phyloP scores from a whole-genome alignment of 75 land plant species.

The Cryptomeria japonica region DNA sequence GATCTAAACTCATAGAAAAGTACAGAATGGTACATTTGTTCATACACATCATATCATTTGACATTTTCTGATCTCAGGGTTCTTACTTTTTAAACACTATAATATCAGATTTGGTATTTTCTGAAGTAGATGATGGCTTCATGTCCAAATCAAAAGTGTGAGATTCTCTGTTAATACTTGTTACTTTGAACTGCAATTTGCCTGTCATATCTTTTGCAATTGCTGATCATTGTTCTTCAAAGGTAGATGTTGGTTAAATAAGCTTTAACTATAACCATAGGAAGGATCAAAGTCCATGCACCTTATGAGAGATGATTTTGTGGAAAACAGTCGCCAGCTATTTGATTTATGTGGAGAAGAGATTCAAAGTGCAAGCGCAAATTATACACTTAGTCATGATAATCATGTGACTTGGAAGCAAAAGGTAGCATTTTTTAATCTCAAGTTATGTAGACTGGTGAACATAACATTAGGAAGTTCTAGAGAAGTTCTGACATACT shows the following conservation, averaged over 20 bases:
- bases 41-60: background rate
- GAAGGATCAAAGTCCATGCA: background rate
- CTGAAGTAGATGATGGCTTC: background rate
- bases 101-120: background rate
- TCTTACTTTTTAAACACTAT: background rate
- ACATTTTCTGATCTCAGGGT: background rate
- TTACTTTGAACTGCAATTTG: background rate
- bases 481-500: background rate
- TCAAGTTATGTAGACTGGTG: background rate
- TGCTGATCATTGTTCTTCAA: background rate
- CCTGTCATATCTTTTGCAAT: background rate
- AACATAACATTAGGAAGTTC: background rate
- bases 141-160: background rate
- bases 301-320: background rate
- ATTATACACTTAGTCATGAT: background rate
- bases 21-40: background rate
- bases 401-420: slow-evolving; percentile 4
- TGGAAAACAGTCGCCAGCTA: background rate
- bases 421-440: background rate
- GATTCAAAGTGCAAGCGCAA: background rate
- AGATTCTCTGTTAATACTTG: background rate
- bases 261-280: background rate
- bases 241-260: background rate
- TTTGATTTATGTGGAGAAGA: background rate
- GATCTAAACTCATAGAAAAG: background rate